Base-by-base conservation (phyloP, 2,329 filamentous ascomycete species). In the Colletotrichum higginsianum region DNA sequence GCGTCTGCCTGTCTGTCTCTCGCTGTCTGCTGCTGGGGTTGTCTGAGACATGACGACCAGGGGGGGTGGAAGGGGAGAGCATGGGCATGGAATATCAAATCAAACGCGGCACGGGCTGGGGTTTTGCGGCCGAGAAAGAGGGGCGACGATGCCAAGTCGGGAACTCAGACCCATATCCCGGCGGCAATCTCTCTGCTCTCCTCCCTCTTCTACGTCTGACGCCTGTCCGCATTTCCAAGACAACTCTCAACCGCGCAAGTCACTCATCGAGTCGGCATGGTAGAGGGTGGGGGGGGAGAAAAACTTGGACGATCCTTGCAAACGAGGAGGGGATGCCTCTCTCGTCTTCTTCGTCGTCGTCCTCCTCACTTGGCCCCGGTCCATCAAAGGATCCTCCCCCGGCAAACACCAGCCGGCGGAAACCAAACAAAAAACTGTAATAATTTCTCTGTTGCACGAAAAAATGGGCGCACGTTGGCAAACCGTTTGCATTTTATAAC, bases 91-190 rank as follows among this genome's bases (percentile, higher is more conserved):
- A 18, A 55, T n/a, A 38, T 55, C 52, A 55, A 18, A 35, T 26
- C 50, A 53, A 16, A 30, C 23, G 26, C 50, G 26, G 26, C 26
- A 35, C 23, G 18, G 50, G 15, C 58, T 46, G 35, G 38, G 30
- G 35, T 23, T 50, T 42, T 42, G 15, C 64, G 64, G 68, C 68
- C 68, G 68, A 71, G 65, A 71, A 67, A 63, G 68, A 71, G 64
- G 68, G 65, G 67, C 15, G 56, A 30, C 38, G 30, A 52, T 21
- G 67, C 67, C 67, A 61, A 66, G 55, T 60, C 55, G 42, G 61
- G 42, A 56, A 47, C 52, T 30, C 23, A 53, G 55, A 18, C 3
- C 50, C 30, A 30, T 30, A 30, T 30, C 55, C 64, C 9, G 35
- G 13, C 21, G 35, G 49, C 47, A 26, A 57, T 42, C 63, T 52